Percentiles rank a stretch among this genome's conserved stretches.
phyloP scores from a whole-genome alignment of 73 alveolate species.

The Blepharisma stoltei region DNA sequence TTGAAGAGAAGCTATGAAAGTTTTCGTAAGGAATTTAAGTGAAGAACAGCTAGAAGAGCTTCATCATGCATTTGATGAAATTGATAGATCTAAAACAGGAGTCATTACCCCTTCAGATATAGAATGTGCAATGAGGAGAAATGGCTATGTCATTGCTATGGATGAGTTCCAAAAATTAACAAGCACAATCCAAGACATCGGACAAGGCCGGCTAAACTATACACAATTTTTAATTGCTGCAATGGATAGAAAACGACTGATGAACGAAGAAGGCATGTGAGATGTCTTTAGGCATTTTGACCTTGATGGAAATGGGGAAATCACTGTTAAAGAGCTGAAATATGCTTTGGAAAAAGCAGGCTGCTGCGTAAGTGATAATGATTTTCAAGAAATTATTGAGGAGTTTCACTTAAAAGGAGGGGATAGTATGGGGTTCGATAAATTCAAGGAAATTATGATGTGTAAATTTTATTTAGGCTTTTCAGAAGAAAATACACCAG shows the following conservation, averaged over 20 bases:
- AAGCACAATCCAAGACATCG: neutral
- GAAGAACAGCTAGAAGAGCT: neutral
- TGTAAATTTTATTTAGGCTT: slow-evolving; percentile 30
- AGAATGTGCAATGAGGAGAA: slow-evolving; percentile 4
- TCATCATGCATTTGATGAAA: neutral
- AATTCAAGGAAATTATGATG: slow-evolving; percentile 7
- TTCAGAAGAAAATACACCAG: neutral
- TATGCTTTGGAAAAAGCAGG: neutral
- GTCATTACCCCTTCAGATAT: neutral
- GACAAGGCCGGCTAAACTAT: neutral
- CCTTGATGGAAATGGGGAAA: neutral
- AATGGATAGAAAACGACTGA: neutral
- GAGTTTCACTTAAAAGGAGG: too few relatives aligned
- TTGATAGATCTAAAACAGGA: neutral
- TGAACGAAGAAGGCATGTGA: neutral
- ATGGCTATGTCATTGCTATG: neutral
- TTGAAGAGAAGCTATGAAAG: neutral
- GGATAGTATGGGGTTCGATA: neutral
- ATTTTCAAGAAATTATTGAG: too few relatives aligned
- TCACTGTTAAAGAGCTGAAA: neutral
- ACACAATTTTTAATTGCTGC: neutral
- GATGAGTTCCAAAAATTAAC: neutral
- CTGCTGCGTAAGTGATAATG: too few relatives aligned
- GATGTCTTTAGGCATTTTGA: slow-evolving; percentile 4
- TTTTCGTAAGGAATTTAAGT: neutral